Conservation (phyloP, 139 green algal genomes). For the Tetradesmus obliquus region DNA sequence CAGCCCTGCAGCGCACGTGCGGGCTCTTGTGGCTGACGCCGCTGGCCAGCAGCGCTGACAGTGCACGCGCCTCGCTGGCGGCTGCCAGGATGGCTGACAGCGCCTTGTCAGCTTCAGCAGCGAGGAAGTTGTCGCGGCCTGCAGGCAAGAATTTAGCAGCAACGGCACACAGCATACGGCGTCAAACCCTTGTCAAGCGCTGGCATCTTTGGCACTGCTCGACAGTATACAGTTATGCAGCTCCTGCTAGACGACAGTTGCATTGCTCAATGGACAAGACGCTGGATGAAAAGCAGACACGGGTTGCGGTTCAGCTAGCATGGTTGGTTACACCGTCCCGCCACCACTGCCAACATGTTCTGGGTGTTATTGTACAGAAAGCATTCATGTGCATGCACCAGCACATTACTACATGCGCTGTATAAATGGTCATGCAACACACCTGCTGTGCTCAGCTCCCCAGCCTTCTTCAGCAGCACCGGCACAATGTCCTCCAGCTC, state of each 20-base stretch:
- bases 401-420: too few relatives aligned
- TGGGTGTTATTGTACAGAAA: too few relatives aligned
- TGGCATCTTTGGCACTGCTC: neutral
- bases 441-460: conserved; percentile 76
- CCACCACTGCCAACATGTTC: too few relatives aligned
- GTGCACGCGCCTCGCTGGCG: conserved; percentile 49
- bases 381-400: too few relatives aligned
- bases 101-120: conserved; percentile 74
- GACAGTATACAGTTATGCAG: neutral
- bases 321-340: too few relatives aligned
- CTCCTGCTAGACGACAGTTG: too few relatives aligned
- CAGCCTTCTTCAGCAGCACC: conserved; percentile 83
- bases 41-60: conserved; percentile 63
- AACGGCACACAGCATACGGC: neutral
- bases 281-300: too few relatives aligned
- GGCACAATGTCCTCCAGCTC: conserved; percentile 87
- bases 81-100: conserved; percentile 68
- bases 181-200: neutral
- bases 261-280: too few relatives aligned
- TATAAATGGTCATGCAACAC: neutral
- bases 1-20: conserved; percentile 61
- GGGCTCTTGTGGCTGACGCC: conserved; percentile 62
- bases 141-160: neutral
- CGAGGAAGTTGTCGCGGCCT: conserved; percentile 87
- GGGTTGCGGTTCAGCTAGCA: too few relatives aligned